Evolutionary conservation across 345 rosid genomes (phyloP), one percentile per base, ranked within the genome.

Genomic region (Eucalyptus sp.): DNA sequence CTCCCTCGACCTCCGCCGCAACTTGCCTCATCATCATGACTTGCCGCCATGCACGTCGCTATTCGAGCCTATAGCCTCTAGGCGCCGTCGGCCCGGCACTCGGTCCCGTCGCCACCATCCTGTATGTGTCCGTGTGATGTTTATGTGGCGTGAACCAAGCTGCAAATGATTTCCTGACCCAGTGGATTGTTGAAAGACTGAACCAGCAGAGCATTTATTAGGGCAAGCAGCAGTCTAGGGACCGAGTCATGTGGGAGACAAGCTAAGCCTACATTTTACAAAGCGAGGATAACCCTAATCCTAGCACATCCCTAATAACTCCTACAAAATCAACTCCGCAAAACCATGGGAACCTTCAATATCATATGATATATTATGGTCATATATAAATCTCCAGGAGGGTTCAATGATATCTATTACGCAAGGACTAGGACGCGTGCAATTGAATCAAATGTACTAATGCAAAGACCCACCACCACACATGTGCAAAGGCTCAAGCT

Each of bases 401-500:
- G 37, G 37, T n/a, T 14, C 76, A 64, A n/a, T 64, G 37, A 76
- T 76, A 10, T 41, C 84, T 41, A 41, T 37, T 76, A 76, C 24
- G 15, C 84, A 41, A 76, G 29, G 22, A 76, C 29, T 76, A 76
- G 48, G 62, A 58, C 87, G 92, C 89, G 92, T 94, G 87, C 52
- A 92, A 88, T 6, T 88, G 87, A 91, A 92, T 91, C 92, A 92
- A 91, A 90, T 4, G 87, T 88, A 88, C 88, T 3, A 48, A 86
- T 76, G 9, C 84, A 25, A 76, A 41, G 84, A 3, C 84, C 76
- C 76, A 86, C 54, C 64, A 31, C 89, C 86, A 87, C 85, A 86
- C 94, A 91, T 92, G 94, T 92, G 92, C 91, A 87, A 56, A 86
- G 24, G 60, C 92, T 88, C 87, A 86, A 87, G 93, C 92, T 88